phyloP scores from a whole-genome alignment of 805 yeast genomes.

The Zygosaccharomyces pseudorouxii region DNA sequence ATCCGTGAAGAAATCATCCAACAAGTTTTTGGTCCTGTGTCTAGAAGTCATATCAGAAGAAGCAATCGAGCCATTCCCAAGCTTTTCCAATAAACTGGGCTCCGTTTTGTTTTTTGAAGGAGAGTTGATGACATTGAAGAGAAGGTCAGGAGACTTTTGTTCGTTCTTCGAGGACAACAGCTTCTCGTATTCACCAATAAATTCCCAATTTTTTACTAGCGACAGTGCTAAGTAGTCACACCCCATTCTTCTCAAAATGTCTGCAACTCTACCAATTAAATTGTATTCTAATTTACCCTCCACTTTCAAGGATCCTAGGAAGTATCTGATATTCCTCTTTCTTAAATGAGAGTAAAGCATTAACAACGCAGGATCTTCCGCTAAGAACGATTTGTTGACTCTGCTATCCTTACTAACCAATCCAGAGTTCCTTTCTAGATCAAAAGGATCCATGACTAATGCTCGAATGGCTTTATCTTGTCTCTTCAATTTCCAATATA shows the following conservation, averaged over 20 bases:
- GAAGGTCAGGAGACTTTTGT: slow-evolving; percentile 7
- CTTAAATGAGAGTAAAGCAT: slow-evolving; percentile 61
- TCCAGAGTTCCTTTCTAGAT: slow-evolving; percentile 31
- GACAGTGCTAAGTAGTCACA: slow-evolving; percentile 73
- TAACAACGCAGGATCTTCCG: slow-evolving; percentile 79
- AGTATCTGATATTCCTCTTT: slow-evolving; percentile 45
- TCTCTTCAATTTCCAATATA: slow-evolving; percentile 60
- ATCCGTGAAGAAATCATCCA: slow-evolving; percentile 17
- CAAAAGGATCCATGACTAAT: slow-evolving; percentile 52
- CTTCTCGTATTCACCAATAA: slow-evolving; percentile 32
- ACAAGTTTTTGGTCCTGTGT: slow-evolving; percentile 12
- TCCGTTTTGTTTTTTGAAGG: slow-evolving; percentile 20
- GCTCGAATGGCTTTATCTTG: slow-evolving; percentile 55
- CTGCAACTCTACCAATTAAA: slow-evolving; percentile 57
- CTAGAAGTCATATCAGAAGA: background rate
- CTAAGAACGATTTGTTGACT: slow-evolving; percentile 43
- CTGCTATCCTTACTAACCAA: slow-evolving; percentile 33
- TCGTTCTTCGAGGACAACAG: background rate
- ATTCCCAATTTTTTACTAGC: slow-evolving; percentile 64
- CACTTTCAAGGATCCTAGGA: slow-evolving; percentile 43
- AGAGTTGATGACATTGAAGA: slow-evolving; percentile 19
- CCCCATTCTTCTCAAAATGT: slow-evolving; percentile 81
- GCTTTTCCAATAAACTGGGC: slow-evolving; percentile 31
- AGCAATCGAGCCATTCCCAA: slow-evolving; percentile 9
- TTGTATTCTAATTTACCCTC: slow-evolving; percentile 50